A percentile compares a stretch with the other conserved stretches of the same genome.
These are phyloP conservation scores for Warburgia ugandensis DNA, from an alignment of 164 flowering plant genomes.

Conservation along the genomic window DNA sequence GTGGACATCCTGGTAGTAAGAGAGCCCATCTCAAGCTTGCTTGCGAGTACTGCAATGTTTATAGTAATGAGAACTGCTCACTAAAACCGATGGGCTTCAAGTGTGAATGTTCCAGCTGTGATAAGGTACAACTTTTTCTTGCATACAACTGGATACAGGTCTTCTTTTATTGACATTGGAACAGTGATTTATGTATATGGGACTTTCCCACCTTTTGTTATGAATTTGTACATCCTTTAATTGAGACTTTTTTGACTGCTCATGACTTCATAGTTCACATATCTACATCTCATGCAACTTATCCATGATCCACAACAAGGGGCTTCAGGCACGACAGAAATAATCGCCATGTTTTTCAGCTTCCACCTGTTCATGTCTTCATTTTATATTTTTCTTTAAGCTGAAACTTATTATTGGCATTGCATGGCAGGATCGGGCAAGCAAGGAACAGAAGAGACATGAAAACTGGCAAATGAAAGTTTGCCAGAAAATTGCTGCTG, in stretches of 20 bases:
- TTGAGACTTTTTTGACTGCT: too few relatives aligned
- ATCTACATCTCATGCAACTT: too few relatives aligned
- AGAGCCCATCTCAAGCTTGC: conserved; percentile 54
- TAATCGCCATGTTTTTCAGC: too few relatives aligned
- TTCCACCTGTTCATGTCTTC: too few relatives aligned
- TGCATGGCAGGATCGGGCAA: conserved; percentile 37
- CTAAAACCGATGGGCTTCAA: conserved; percentile 57
- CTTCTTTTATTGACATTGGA: not conserved
- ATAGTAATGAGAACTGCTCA: conserved; percentile 34
- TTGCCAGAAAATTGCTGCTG: conserved; percentile 55
- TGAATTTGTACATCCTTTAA: too few relatives aligned
- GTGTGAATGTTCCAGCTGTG: conserved; percentile 67
- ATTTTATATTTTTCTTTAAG: conserved; percentile 3
- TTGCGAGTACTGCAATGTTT: conserved; percentile 53
- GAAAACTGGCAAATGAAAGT: conserved; percentile 55
- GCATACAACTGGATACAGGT: not conserved
- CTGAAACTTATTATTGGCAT: conserved; percentile 5
- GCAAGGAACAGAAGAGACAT: conserved; percentile 47
- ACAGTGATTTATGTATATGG: too few relatives aligned
- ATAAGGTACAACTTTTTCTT: conserved; percentile 29
- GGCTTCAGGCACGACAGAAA: too few relatives aligned
- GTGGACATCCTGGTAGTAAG: conserved; percentile 95
- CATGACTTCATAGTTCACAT: too few relatives aligned
- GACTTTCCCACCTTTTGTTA: too few relatives aligned
- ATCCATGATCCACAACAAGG: too few relatives aligned